Evolutionary conservation across 106 monocot genomes (phyloP).

Genomic region (Dendrobium huoshanense): DNA sequence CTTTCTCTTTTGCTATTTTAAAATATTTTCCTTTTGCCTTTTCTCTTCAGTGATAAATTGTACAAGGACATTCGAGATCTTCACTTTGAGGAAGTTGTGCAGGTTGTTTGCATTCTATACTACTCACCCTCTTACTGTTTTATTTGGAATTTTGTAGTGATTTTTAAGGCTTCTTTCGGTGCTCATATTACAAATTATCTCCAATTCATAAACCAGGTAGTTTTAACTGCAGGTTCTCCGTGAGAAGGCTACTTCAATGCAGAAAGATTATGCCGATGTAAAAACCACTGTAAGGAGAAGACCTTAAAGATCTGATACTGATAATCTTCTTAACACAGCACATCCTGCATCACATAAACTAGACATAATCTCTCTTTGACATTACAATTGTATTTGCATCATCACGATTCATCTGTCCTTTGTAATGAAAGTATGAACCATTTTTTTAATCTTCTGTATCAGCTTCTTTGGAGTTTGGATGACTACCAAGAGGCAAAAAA

Average conservation of each 20-base stretch:
- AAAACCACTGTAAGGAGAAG: conserved; percentile 66
- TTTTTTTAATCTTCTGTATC: background rate
- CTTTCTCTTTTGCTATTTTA: background rate
- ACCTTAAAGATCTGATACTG: background rate
- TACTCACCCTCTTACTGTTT: background rate
- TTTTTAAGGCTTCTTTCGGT: background rate
- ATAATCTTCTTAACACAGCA: background rate
- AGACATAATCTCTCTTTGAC: background rate
- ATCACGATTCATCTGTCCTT: background rate
- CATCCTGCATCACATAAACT: background rate
- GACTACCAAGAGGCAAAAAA: background rate
- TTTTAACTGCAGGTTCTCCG: conserved; percentile 72
- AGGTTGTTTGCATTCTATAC: conserved; percentile 37
- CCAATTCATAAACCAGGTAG: conserved; percentile 1
- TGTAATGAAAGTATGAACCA: background rate
- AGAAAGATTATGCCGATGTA: conserved; percentile 96
- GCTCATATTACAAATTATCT: background rate
- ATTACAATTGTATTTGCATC: background rate
- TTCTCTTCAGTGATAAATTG: conserved; percentile 79
- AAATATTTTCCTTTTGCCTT: background rate
- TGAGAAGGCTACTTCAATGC: conserved; percentile 89
- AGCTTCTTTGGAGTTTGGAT: background rate
- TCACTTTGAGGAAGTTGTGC: conserved; percentile 98
- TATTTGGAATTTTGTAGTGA: background rate
- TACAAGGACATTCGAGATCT: conserved; percentile 96